Conservation (phyloP, 495 filamentous ascomycete genomes). For the Glarea lozoyensis region DNA sequence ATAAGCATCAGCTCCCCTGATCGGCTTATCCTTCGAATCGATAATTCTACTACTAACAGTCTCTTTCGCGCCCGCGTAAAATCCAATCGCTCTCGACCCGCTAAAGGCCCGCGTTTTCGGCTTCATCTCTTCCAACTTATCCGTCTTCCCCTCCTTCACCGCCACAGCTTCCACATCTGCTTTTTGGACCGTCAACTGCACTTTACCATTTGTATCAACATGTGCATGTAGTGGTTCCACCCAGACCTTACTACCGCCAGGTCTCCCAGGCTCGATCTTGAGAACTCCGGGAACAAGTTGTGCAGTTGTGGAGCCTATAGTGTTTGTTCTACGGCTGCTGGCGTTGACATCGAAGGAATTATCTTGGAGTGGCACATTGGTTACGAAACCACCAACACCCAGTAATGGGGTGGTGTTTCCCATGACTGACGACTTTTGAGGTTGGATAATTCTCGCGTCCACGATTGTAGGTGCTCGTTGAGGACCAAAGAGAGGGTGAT, state of each 20-base stretch:
- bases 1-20: too few relatives aligned
- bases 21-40: too few relatives aligned
- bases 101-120: too few relatives aligned
- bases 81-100: too few relatives aligned
- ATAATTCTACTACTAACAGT: too few relatives aligned
- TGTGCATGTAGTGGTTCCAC: constrained; percentile 46
- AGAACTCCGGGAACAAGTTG: constrained; percentile 26
- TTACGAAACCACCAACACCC: constrained; percentile 43
- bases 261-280: constrained; percentile 46
- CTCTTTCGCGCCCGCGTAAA: too few relatives aligned
- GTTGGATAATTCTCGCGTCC: constrained; percentile 56
- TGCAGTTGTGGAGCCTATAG: constrained; percentile 2
- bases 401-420: constrained; percentile 23
- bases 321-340: neutral
- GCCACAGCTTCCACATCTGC: constrained; percentile 35
- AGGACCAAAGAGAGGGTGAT: constrained; percentile 79
- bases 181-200: constrained; percentile 40
- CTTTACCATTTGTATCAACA: constrained; percentile 51
- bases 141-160: constrained; percentile 37
- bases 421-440: constrained; percentile 20
- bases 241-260: constrained; percentile 60
- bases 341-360: constrained; percentile 22
- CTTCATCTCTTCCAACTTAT: too few relatives aligned
- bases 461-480: constrained; percentile 54
- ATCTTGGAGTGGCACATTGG: constrained; percentile 14